Evolutionary conservation across 352 stramenopile species (phyloP), one percentile per base, ranked within the genome.

Genomic region (Pythium phragmiticola): DNA sequence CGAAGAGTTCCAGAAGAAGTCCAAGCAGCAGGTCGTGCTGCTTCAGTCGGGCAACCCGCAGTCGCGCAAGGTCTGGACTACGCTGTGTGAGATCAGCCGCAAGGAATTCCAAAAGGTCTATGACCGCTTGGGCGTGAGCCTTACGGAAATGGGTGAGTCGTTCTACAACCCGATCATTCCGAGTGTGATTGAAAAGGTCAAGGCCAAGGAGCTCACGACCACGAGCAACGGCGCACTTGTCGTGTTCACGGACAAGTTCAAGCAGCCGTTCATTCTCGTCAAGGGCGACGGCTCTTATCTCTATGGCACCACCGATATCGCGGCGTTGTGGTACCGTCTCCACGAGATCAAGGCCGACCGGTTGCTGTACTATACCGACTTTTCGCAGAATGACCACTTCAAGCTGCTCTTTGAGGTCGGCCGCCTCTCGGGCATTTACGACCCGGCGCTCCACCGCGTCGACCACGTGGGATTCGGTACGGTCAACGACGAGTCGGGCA

Each of bases 11-110:
- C 98, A 99, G 71, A 92, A 98, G 74, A 86, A 87, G 34, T 95
- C 94, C 28, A 98, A 98, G 66, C 75, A 97, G 50, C 98, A 99
- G 72, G 98, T 99, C 50, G 98, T 99, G 52, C 80, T 95, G 37
- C 80, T 99, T 21, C 98, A 99, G 91, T 99, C 78, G 66, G 98
- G 73, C 45, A 76, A 95, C 51, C 71, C 80, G 23, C 84, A 90
- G 60, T 92, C 84, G 33, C 83, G 77, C 63, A 89, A 92, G 63
- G 84, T 91, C 37, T 95, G 87, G 87, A 82, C 72, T 36, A 92
- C 78, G 53, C 62, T 95, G 60, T 95, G 87, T 52, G 87, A 92
- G 14, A 90, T 92, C 60, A 91, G 80, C 65, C 87, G 87, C 51
- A 83, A 82, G 42, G 84, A 93, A 65, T 95, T 90, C 70, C 82